Conservation (phyloP, 352 stramenopile genomes). For the Globisporangium acanthophoron region DNA sequence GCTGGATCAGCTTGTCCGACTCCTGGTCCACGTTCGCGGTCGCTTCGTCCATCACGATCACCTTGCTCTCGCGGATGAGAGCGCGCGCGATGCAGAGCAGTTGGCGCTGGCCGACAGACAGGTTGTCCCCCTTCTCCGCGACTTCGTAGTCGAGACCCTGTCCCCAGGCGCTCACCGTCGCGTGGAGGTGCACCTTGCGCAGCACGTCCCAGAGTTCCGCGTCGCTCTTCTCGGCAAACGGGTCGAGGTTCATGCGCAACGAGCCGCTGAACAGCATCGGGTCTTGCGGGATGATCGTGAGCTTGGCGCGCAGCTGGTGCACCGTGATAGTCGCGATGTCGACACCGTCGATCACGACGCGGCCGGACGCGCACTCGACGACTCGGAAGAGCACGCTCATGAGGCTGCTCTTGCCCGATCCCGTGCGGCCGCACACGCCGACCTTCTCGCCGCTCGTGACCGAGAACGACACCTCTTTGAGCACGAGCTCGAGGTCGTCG, state of each 20-base stretch:
- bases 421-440: conserved; percentile 31
- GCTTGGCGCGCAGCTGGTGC: conserved; percentile 19
- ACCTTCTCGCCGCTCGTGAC: conserved; percentile 22
- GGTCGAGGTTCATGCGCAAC: conserved; percentile 88
- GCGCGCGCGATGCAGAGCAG: conserved; percentile 93
- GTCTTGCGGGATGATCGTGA: conserved; percentile 80
- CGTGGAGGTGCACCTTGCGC: conserved; percentile 21
- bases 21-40: conserved; percentile 88
- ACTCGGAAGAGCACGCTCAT: conserved; percentile 38
- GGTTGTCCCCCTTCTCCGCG: conserved; percentile 88
- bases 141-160: conserved; percentile 74
- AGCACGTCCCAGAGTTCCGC: conserved; percentile 27
- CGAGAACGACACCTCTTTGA: conserved; percentile 19
- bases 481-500: conserved; percentile 23
- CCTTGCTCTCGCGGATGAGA: conserved; percentile 74
- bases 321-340: conserved; percentile 50
- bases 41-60: conserved; percentile 95
- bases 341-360: conserved; percentile 82
- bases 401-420: conserved; percentile 30
- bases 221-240: conserved; percentile 69
- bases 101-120: conserved; percentile 92
- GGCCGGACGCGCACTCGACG: conserved; percentile 26
- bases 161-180: conserved; percentile 9
- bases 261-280: conserved; percentile 88
- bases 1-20: conserved; percentile 85